Base-by-base conservation (phyloP, 495 filamentous ascomycete species). In the Talaromyces liani region DNA sequence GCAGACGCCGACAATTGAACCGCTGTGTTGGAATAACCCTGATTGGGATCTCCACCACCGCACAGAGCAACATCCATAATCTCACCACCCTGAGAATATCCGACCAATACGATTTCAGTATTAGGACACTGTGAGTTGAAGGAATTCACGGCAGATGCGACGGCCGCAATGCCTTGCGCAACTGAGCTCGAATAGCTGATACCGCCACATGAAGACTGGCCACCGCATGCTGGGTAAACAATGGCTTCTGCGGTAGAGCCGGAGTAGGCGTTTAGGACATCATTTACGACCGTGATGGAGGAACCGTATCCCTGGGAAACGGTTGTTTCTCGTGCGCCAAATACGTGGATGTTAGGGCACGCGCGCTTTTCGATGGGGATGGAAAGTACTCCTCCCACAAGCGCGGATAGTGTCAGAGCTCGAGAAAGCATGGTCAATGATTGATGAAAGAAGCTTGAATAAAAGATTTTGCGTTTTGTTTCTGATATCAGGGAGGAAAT, bases 291-390 rank as follows among this genome's bases (percentile, higher is more conserved):
- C 3, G 77, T 78, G 54, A 62, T 72, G 51, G 72, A 69, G 4
- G 82, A 79, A 6, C 85, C 85, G 66, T 81, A 85, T 16, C 85
- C 85, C 6, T 77, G 66, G 2, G 80, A 64, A 2, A 69, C 85
- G 0, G 84, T 86, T 10, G 85, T 88, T 74, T 88, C 87, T 55
- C 87, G 84, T 0, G 86, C 87, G 7, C 85, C 85, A 58, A 88
- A 85, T 49, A 86, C 75, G 67, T 88, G 85, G 29, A 87, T 72
- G 31, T 72, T 66, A 6, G 82, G 81, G 65, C 82, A 85, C 22
- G 65, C 64, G 51, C 72, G 71, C 31, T 71, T 70, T 31, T 68
- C 69, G 1, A 71, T 16, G 4, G 69, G 66, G n/a, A 68, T 47
- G 33, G 72, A 65, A 18, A 69, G 33, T 31, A 56, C 63, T 10